Evolutionary conservation across 768 basidiomycete genomes (phyloP).

Genomic region (Rubroboletus satanas): DNA sequence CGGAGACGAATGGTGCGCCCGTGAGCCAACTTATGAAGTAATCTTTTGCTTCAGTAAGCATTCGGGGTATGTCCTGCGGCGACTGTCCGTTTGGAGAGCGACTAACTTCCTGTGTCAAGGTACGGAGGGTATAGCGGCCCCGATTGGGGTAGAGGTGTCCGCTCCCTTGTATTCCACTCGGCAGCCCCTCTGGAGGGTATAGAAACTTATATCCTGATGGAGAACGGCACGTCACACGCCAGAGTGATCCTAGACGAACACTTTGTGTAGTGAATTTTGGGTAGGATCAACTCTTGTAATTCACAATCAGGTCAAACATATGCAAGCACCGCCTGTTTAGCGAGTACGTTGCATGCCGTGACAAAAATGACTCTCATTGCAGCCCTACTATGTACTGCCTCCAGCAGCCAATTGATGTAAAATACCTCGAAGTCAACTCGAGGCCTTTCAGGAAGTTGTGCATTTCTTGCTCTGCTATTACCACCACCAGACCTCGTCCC

Average conservation of each 20-base stretch:
- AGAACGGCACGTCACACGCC: conserved; percentile 56
- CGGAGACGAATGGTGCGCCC: conserved; percentile 76
- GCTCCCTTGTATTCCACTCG: conserved; percentile 58
- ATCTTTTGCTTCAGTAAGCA: conserved; percentile 78
- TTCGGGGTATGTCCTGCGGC: conserved; percentile 47
- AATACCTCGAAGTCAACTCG: neutral
- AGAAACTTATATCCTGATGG: conserved; percentile 63
- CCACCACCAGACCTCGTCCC: no score
- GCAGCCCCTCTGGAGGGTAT: conserved; percentile 42
- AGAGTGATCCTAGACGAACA: conserved; percentile 45
- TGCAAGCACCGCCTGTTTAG: neutral
- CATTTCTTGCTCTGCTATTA: neutral
- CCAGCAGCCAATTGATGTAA: neutral
- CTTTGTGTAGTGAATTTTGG: conserved; percentile 24
- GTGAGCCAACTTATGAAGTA: conserved; percentile 56
- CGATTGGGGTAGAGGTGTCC: conserved; percentile 62
- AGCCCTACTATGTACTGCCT: neutral
- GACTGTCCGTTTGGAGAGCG: neutral
- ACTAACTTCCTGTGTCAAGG: conserved; percentile 30
- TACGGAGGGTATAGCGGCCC: conserved; percentile 56
- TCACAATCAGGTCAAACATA: neutral
- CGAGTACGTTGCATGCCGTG: neutral
- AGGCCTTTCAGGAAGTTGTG: no score
- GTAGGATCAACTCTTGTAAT: neutral
- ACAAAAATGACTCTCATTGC: neutral